Evolutionary conservation across 2,329 filamentous ascomycete genomes (phyloP).

Genomic region (Rhynchosporium secalis): DNA sequence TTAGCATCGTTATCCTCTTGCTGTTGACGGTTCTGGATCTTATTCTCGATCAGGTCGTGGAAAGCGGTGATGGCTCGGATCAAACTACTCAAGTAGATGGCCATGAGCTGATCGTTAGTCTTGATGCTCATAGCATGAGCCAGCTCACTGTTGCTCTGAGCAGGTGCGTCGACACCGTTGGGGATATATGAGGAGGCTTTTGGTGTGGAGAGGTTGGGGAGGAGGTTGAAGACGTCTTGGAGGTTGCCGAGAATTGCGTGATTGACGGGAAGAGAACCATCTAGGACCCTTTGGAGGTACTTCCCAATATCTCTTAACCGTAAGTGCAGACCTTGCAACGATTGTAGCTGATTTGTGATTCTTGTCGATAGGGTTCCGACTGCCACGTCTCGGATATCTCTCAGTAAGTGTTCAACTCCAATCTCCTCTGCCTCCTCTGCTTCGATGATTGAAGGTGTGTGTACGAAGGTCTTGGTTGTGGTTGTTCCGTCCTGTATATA

Average conservation of each 20-base stretch:
- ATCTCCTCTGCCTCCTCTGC: conserved; percentile 99
- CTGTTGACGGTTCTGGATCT: conserved; percentile 97
- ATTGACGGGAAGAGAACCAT: conserved; percentile 90
- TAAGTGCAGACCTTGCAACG: conserved; percentile 91
- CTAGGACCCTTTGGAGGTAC: conserved; percentile 94
- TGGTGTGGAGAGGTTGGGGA: conserved; percentile 91
- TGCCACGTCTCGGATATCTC: conserved; percentile 96
- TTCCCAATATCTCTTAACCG: conserved; percentile 92
- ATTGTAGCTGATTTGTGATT: conserved; percentile 97
- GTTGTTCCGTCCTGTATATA: conserved; percentile 82
- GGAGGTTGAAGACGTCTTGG: conserved; percentile 98
- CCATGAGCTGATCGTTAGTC: conserved; percentile 98
- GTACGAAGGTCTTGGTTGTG: conserved; percentile 95
- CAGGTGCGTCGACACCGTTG: conserved; percentile 47
- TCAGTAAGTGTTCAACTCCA: conserved; percentile 93
- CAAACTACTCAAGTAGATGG: conserved; percentile 94
- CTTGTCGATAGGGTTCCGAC: conserved; percentile 95
- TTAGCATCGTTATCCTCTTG: conserved; percentile 91
- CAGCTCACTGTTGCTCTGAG: conserved; percentile 73
- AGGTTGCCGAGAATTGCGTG: conserved; percentile 96
- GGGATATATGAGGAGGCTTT: conserved; percentile 58
- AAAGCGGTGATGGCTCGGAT: conserved; percentile 98
- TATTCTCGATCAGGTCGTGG: conserved; percentile 99
- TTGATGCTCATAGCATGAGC: conserved; percentile 98
- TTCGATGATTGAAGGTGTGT: conserved; percentile 97